phyloP scores from a whole-genome alignment of 768 basidiomycete species.

The Austroboletus eburneus region DNA sequence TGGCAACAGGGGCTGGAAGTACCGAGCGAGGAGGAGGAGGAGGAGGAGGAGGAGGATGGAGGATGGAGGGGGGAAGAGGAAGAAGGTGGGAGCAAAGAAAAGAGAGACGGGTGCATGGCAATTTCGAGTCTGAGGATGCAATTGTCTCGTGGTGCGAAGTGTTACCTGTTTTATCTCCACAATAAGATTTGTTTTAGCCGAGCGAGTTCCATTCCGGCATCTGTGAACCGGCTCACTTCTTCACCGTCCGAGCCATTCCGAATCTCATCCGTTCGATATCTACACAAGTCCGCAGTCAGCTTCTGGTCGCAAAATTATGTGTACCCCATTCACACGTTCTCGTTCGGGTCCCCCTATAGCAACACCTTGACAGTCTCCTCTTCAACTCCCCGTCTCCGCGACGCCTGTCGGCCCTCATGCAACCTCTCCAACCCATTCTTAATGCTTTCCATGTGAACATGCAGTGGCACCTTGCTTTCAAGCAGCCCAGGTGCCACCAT shows the following conservation, averaged over 20 bases:
- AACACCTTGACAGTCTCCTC: constrained; percentile 29
- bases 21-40: no score
- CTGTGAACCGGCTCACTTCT: background rate
- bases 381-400: constrained; percentile 47
- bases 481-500: constrained; percentile 65
- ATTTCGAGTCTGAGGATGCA: constrained; percentile 3
- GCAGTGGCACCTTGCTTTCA: constrained; percentile 57
- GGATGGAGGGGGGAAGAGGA: background rate
- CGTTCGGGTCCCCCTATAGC: constrained; percentile 13
- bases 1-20: background rate
- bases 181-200: constrained; percentile 19
- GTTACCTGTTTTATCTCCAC: constrained; percentile 23
- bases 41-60: background rate
- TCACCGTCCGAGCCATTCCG: no score
- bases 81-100: background rate
- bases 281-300: no score
- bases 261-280: no score
- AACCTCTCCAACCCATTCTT: constrained; percentile 52
- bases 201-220: background rate
- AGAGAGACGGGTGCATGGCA: background rate
- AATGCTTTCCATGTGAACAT: constrained; percentile 76
- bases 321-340: background rate
- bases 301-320: no score
- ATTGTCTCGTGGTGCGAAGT: constrained; percentile 21
- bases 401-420: constrained; percentile 50